A percentile compares a stretch with the other conserved stretches of the same genome.
phyloP scores from a whole-genome alignment of 2,329 filamentous ascomycete species.

The Cordyceps farinosa region DNA sequence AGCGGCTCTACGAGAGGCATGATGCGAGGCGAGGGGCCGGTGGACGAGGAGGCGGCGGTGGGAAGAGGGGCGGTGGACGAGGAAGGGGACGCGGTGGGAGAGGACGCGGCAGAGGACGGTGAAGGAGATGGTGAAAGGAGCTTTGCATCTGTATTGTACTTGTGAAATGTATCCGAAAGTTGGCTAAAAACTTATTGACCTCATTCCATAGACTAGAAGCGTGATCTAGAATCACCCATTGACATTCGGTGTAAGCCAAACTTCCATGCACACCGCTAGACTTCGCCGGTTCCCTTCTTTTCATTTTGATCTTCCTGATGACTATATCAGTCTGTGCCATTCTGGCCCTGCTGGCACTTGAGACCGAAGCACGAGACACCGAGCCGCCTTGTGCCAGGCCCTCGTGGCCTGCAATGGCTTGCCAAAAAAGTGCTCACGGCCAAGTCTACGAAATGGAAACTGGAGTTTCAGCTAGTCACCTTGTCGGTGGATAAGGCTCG shows the following conservation, averaged over 20 bases:
- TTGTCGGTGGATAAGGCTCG: too few relatives aligned
- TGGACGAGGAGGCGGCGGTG: slow-evolving; percentile 38
- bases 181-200: background rate
- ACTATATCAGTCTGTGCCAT: too few relatives aligned
- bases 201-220: background rate
- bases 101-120: slow-evolving; percentile 24
- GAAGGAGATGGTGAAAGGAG: slow-evolving; percentile 18
- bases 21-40: slow-evolving; percentile 37
- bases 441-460: too few relatives aligned
- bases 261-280: too few relatives aligned
- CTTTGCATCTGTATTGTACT: background rate
- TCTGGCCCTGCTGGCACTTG: too few relatives aligned
- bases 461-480: too few relatives aligned
- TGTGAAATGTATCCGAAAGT: background rate
- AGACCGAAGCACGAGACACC: too few relatives aligned
- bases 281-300: too few relatives aligned
- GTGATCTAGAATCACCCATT: background rate
- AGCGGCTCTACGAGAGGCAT: slow-evolving; percentile 64
- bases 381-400: too few relatives aligned
- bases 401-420: too few relatives aligned
- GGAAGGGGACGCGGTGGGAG: slow-evolving; percentile 27
- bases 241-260: background rate
- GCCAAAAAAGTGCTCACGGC: too few relatives aligned
- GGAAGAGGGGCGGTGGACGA: slow-evolving; percentile 41
- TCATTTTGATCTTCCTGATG: too few relatives aligned